A percentile compares a stretch with the other conserved stretches of the same genome.
Conservation (phyloP, 129 eudicot species). For the Cynara cardunculus region DNA sequence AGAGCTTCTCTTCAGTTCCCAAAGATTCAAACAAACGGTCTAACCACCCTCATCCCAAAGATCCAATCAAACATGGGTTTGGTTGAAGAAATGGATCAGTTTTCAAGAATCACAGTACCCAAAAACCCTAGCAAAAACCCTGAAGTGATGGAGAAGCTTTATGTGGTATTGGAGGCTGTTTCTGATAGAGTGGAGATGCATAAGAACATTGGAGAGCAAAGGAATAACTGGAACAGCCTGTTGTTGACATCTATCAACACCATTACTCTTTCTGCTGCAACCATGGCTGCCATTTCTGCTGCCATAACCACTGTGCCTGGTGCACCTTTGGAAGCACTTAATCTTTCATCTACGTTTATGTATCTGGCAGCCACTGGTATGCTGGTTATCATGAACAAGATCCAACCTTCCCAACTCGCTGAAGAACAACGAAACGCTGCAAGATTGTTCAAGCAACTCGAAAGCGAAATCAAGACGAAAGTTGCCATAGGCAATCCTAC, state of each 20-base stretch:
- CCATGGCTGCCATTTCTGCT: constrained; percentile 43
- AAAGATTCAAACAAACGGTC: constrained; percentile 11
- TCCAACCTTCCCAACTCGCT: constrained; percentile 57
- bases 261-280: constrained; percentile 42
- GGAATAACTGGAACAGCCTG: constrained; percentile 44
- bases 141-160: constrained; percentile 37
- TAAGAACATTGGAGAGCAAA: constrained; percentile 44
- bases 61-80: constrained; percentile 19
- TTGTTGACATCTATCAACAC: constrained; percentile 44
- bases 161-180: constrained; percentile 40
- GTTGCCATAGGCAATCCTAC: constrained; percentile 15
- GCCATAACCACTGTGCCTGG: constrained; percentile 17
- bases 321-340: constrained; percentile 31
- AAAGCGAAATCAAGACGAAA: constrained; percentile 30
- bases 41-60: constrained; percentile 16
- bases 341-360: constrained; percentile 46
- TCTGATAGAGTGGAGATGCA: constrained; percentile 57
- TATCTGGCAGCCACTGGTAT: constrained; percentile 47
- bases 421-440: constrained; percentile 60
- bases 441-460: constrained; percentile 45
- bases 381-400: constrained; percentile 53
- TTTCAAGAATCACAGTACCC: constrained; percentile 15
- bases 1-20: constrained; percentile 31
- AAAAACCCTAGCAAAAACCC: not conserved
- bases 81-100: constrained; percentile 26